Conservation (phyloP, 306 rosid genomes). For the Biancaea sappan region DNA sequence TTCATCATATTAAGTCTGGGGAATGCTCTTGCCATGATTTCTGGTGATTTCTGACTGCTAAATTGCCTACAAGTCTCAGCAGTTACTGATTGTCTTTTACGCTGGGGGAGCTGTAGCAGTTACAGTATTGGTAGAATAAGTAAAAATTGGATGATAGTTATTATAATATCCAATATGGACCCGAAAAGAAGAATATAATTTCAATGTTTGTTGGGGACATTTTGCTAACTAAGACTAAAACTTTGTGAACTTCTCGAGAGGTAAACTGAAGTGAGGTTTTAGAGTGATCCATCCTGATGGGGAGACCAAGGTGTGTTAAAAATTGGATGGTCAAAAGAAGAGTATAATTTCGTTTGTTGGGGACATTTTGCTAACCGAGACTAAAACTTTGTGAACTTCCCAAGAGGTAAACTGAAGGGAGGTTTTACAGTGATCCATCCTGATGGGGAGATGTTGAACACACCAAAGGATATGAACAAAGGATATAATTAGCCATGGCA, state of each 20-base stretch:
- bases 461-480: background rate
- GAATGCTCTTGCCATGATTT: constrained; percentile 64
- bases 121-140: background rate
- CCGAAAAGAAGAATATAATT: background rate
- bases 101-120: background rate
- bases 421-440: background rate
- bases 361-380: too few relatives aligned
- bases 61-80: background rate
- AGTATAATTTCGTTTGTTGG: background rate
- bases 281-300: background rate
- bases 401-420: background rate
- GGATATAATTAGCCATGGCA: background rate
- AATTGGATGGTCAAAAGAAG: background rate
- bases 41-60: constrained; percentile 45
- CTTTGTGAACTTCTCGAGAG: background rate
- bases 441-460: background rate
- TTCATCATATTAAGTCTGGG: constrained; percentile 55
- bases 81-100: background rate
- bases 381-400: background rate
- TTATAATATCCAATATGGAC: too few relatives aligned
- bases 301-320: background rate
- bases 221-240: too few relatives aligned
- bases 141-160: background rate
- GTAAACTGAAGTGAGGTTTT: background rate
- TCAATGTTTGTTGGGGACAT: too few relatives aligned